phyloP scores from a whole-genome alignment of 2,329 filamentous ascomycete genomes.

The Acrocalymma vagum region DNA sequence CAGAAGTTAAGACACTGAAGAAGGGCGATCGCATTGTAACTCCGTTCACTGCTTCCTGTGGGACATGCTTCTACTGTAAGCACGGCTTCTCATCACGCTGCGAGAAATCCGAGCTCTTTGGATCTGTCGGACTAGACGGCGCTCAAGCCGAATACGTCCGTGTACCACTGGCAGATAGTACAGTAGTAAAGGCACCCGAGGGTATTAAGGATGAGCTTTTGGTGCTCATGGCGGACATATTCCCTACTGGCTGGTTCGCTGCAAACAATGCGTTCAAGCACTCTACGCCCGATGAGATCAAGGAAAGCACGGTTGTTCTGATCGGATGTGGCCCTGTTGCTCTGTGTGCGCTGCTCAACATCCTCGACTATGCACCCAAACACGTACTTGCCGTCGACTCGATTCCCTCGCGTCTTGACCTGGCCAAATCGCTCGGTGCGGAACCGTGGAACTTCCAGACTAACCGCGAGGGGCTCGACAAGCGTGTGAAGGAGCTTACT shows the following conservation, averaged over 20 bases:
- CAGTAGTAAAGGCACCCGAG: constrained; percentile 76
- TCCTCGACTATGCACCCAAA: constrained; percentile 77
- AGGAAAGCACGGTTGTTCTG: constrained; percentile 76
- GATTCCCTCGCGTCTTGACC: constrained; percentile 75
- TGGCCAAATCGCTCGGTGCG: constrained; percentile 78
- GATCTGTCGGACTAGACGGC: constrained; percentile 73
- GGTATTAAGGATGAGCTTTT: constrained; percentile 77
- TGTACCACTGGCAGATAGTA: constrained; percentile 81
- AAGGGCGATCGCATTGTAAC: constrained; percentile 82
- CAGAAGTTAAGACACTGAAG: constrained; percentile 71
- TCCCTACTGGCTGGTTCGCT: constrained; percentile 84
- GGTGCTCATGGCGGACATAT: constrained; percentile 92
- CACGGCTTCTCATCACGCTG: constrained; percentile 81
- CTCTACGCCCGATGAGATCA: constrained; percentile 64
- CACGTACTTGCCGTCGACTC: constrained; percentile 82
- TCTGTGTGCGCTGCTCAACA: constrained; percentile 81
- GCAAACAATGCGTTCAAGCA: constrained; percentile 79
- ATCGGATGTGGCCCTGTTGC: constrained; percentile 85
- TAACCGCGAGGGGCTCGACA: constrained; percentile 70
- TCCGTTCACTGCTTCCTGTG: constrained; percentile 73
- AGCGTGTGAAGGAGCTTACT: constrained; percentile 77
- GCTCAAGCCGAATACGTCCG: constrained; percentile 80
- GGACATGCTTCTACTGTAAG: constrained; percentile 85
- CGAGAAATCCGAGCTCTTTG: constrained; percentile 74
- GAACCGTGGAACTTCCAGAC: constrained; percentile 82